phyloP scores from a whole-genome alignment of 257 asterid genomes.

The Knoxia roxburghii region DNA sequence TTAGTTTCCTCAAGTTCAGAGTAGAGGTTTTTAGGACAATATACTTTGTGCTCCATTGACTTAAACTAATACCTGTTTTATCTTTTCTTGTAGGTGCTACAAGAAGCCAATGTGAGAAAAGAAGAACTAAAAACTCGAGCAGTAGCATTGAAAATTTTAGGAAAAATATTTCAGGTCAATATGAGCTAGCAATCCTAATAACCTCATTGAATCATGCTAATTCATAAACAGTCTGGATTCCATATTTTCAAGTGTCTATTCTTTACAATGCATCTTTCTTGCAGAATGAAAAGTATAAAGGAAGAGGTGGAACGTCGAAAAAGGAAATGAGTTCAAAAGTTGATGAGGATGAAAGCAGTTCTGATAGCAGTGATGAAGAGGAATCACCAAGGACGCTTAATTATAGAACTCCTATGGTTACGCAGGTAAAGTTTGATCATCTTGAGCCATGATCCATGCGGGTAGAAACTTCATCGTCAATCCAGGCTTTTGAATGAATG shows the following conservation, averaged over 20 bases:
- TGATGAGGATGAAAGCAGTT: conserved; percentile 58
- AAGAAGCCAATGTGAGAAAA: conserved; percentile 53
- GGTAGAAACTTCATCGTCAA: no score
- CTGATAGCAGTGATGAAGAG: conserved; percentile 79
- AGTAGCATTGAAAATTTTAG: conserved; percentile 58
- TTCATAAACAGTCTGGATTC: neutral
- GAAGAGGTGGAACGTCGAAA: conserved; percentile 48
- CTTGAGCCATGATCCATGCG: neutral
- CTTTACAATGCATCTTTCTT: neutral
- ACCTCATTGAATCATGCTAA: neutral
- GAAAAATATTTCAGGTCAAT: conserved; percentile 64
- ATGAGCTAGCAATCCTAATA: neutral
- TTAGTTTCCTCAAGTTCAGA: neutral
- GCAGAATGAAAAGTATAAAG: conserved; percentile 47
- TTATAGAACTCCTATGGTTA: conserved; percentile 74
- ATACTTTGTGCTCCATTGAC: neutral
- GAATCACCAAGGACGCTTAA: conserved; percentile 54
- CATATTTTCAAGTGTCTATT: neutral
- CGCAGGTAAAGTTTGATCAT: conserved; percentile 63
- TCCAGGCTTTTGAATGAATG: no score
- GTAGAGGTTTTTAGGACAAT: no score
- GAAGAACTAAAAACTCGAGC: conserved; percentile 70
- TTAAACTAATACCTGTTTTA: neutral
- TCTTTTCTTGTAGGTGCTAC: conserved; percentile 50
- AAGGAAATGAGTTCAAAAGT: conserved; percentile 42